Base-by-base conservation (phyloP, 306 rosid species). In the Trifolium subterraneum region DNA sequence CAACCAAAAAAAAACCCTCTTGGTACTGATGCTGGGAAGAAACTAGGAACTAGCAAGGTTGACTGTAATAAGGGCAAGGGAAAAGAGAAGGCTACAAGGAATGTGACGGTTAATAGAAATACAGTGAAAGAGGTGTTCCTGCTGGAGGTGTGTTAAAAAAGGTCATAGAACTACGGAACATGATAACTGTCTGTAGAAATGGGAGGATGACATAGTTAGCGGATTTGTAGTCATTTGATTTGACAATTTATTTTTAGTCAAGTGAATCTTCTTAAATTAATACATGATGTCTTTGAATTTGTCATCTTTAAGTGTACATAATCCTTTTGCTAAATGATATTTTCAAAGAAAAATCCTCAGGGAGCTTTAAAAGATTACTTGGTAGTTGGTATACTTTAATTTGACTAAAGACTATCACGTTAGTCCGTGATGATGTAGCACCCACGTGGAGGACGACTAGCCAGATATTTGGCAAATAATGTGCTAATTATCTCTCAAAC, bases 21-120 rank as follows among this genome's bases (percentile, higher is more conserved):
- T 18, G 20, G 22, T 50, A 51, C 56, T 29, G 72, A 62, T 76
- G 80, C 77, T 16, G 87, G 83, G 86, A 78, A 78, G 79, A 82
- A 83, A 75, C 54, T 47, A 52, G 80, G 12, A 51, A 51, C 23
- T 51, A 51, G 20, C 58, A 51, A 51, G 10, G 56, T 51, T 3
- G 4, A 8, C 9, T 51, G 58, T 51, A 9, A 18, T 6, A 51
- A 18, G 3, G 58, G 72, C 68, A 69, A 75, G 44, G 85, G 86
- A 59, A 82, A 79, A 76, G 90, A 90, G 84, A 88, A 87, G 73
- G 68, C 63, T 63, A 63, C 70, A 29, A 80, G 67, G 42, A 84
- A 52, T 67, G 64, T 48, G 35, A 10, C 33, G 33, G 52, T 10
- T 18, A 79, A 71, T 65, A 78, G 59, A 88, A 90, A 67, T 64